Evolutionary conservation across 306 rosid genomes (phyloP).

Genomic region (Fragaria ananassa): DNA sequence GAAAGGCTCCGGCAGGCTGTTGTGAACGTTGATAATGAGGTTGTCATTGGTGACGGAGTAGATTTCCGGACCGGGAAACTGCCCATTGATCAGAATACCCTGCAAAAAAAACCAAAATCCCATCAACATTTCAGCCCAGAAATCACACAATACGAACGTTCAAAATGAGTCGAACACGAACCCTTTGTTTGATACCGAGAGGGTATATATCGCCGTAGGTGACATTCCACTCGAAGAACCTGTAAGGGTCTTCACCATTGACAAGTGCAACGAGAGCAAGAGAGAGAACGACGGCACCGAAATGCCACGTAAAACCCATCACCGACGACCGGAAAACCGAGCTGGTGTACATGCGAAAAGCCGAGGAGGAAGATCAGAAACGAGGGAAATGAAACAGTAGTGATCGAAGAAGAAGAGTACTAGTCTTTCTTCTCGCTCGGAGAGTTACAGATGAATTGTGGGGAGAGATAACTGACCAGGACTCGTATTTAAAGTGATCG

Average conservation of each 20-base stretch:
- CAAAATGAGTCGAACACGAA: neutral
- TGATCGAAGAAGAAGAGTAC: neutral
- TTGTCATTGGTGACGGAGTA: slow-evolving; percentile 82
- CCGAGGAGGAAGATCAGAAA: neutral
- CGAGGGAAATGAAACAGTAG: neutral
- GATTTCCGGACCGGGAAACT: slow-evolving; percentile 82
- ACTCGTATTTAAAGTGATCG: neutral
- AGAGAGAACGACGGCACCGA: slow-evolving; percentile 26
- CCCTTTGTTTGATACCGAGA: slow-evolving; percentile 66
- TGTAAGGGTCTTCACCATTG: slow-evolving; percentile 57
- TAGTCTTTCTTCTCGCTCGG: neutral
- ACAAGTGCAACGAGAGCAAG: slow-evolving; percentile 14
- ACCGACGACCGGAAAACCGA: neutral
- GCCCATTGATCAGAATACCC: slow-evolving; percentile 89
- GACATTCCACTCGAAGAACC: slow-evolving; percentile 70
- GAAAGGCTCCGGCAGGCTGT: slow-evolving; percentile 74
- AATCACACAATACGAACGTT: neutral
- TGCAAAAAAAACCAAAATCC: slow-evolving; percentile 11
- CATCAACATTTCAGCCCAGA: neutral
- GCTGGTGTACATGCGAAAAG: neutral
- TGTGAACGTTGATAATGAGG: slow-evolving; percentile 68
- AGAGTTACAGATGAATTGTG: neutral
- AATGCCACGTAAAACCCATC: slow-evolving; percentile 7
- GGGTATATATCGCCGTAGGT: slow-evolving; percentile 83
- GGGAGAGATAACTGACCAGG: neutral